Conservation (phyloP, 2,329 filamentous ascomycete genomes). For the Aspergillus sp. region DNA sequence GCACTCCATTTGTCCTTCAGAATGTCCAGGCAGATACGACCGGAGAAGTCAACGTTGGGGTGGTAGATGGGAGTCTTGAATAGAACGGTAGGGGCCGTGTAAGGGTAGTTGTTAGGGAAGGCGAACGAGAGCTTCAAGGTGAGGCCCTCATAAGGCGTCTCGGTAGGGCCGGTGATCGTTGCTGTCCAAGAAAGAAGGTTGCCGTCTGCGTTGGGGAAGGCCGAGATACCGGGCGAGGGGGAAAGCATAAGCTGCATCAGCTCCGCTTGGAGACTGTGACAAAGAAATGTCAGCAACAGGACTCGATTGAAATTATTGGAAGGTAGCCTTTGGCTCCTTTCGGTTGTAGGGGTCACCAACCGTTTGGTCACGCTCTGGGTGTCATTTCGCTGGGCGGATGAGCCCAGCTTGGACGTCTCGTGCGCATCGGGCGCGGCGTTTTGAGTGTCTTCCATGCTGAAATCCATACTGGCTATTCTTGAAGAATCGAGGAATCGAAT, state of each 20-base stretch:
- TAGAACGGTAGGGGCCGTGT: slow-evolving; percentile 81
- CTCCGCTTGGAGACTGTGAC: slow-evolving; percentile 82
- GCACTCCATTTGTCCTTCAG: slow-evolving; percentile 99
- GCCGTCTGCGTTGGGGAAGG: slow-evolving; percentile 85
- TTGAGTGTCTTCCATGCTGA: slow-evolving; percentile 58
- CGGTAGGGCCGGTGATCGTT: slow-evolving; percentile 85
- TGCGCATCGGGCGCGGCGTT: slow-evolving; percentile 62
- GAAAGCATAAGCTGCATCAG: slow-evolving; percentile 98
- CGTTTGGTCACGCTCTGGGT: slow-evolving; percentile 73
- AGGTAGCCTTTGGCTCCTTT: neutral
- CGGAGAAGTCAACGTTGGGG: slow-evolving; percentile 96
- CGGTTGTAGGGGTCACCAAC: slow-evolving; percentile 41
- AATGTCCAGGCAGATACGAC: slow-evolving; percentile 95
- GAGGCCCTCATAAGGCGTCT: slow-evolving; percentile 84
- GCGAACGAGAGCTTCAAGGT: slow-evolving; percentile 88
- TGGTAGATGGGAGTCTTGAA: slow-evolving; percentile 99
- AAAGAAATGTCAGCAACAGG: slow-evolving; percentile 3
- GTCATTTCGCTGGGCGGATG: slow-evolving; percentile 56
- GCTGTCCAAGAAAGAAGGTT: slow-evolving; percentile 91
- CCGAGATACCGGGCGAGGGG: slow-evolving; percentile 85
- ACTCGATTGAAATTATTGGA: neutral
- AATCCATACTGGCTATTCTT: slow-evolving; percentile 43
- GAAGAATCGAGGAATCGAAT: neutral
- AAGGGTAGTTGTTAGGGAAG: slow-evolving; percentile 91
- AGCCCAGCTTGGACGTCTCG: slow-evolving; percentile 57